Evolutionary conservation across 352 stramenopile species (phyloP), one percentile per base, ranked within the genome.

Genomic region (Pythium vanterpoolii): DNA sequence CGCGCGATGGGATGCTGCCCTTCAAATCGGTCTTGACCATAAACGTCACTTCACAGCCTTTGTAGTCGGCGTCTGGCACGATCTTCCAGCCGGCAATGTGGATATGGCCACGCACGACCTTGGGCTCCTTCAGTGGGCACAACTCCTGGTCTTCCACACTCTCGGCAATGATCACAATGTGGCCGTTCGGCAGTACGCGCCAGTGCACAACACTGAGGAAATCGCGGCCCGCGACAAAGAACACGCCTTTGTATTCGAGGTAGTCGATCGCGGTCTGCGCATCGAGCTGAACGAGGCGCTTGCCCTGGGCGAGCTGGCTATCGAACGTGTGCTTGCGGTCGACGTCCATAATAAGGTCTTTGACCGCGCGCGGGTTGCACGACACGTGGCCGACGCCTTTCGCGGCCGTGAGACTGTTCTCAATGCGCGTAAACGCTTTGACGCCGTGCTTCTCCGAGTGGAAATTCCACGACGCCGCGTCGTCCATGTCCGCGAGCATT

Each of bases 21-120:
- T 87, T 88, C 9, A 91, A 57, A 52, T 91, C 82, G 13, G 76
- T 83, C 62, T 91, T 89, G 43, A 83, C 63, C 67, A 89, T 80
- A 51, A 75, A 89, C 21, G 71, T 79, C 52, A 91, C 77, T 23
- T 85, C 43, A 10, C 71, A 76, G 6, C 75, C 73, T 24, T 74
- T 71, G 61, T 89, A 87, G 14, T 68, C 48, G 16, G 67, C 73
- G 46, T 85, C 81, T 5, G 79, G 79, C 16, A 85, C 73, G 38
- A 91, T 87, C 56, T 77, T 76, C 57, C 72, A 87, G 55, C 79
- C 85, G 14, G 64, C 78, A 27, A 91, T 57, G 62, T 88, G 79
- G 43, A 91, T 60, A 21, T 88, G 67, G 52, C 70, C 82, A 11
- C 82, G 82, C 24, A 91, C 76, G 39, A 87, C 63, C 64, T 86